Evolutionary conservation across 345 rosid species (phyloP).

Genomic region (Trapa bicornis): DNA sequence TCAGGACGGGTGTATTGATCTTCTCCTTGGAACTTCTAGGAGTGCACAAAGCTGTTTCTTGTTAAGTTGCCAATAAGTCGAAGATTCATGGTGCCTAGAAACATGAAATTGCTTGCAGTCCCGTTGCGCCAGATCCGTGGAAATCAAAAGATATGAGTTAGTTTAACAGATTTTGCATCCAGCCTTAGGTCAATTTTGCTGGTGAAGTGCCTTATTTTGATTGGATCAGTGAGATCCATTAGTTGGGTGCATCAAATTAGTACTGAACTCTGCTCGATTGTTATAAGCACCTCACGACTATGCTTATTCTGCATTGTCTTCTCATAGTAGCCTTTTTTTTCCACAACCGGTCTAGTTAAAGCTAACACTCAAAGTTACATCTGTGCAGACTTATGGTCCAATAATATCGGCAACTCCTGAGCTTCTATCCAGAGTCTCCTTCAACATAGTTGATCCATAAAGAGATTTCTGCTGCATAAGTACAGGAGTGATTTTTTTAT

Average conservation of each 20-base stretch:
- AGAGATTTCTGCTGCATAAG: neutral
- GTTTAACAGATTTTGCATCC: neutral
- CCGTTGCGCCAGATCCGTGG: slow-evolving; percentile 67
- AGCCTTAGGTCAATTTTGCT: neutral
- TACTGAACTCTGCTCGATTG: neutral
- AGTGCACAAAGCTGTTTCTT: slow-evolving; percentile 68
- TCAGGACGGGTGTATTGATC: neutral
- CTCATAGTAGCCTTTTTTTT: neutral
- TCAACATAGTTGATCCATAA: slow-evolving; percentile 45
- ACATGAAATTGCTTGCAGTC: slow-evolving; percentile 73
- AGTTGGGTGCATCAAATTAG: neutral
- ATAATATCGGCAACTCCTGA: slow-evolving; percentile 65
- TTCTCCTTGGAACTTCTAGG: slow-evolving; percentile 20
- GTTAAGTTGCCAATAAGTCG: slow-evolving; percentile 46
- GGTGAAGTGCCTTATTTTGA: neutral
- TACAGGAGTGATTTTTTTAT: neutral
- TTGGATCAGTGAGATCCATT: neutral
- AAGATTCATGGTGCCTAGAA: slow-evolving; percentile 62
- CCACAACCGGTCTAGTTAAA: neutral
- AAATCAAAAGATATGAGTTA: slow-evolving; percentile 44
- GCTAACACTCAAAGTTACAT: neutral
- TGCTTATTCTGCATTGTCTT: neutral
- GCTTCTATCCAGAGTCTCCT: slow-evolving; percentile 62
- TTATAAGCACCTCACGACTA: neutral
- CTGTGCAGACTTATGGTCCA: slow-evolving; percentile 61